Evolutionary conservation across 441 rosid genomes (phyloP).

Genomic region (Kokia cookei): DNA sequence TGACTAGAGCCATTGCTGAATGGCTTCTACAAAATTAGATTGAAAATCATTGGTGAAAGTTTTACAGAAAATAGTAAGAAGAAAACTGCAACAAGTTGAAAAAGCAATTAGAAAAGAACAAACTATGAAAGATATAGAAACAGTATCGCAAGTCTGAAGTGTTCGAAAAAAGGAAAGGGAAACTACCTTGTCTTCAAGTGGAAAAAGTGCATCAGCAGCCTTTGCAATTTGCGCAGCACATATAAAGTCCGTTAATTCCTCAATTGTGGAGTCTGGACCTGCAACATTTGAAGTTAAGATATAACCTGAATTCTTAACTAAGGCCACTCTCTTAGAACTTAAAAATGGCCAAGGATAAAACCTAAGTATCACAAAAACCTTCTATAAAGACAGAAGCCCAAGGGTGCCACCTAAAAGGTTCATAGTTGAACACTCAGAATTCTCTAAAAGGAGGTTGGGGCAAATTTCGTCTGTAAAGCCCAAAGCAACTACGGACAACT

Average conservation of each 20-base stretch:
- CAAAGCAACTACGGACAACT: not conserved
- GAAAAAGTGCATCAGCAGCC: constrained; percentile 42
- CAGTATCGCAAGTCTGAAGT: not conserved
- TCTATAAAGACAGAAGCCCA: not conserved
- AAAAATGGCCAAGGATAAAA: not conserved
- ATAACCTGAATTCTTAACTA: not conserved
- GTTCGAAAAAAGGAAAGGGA: constrained; percentile 6
- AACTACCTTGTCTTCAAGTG: constrained; percentile 50
- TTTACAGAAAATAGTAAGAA: not conserved
- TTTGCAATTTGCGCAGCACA: constrained; percentile 74
- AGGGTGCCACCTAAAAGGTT: not conserved
- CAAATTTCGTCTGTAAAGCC: not conserved
- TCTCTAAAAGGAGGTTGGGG: too few species aligned
- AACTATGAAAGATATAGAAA: not conserved
- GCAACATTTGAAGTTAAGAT: constrained; percentile 19
- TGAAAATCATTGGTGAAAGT: not conserved
- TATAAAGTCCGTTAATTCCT: constrained; percentile 71
- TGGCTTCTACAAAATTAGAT: constrained; percentile 31
- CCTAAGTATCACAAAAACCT: not conserved
- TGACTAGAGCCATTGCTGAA: constrained; percentile 11
- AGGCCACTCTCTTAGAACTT: not conserved
- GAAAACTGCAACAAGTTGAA: not conserved
- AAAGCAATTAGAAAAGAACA: not conserved
- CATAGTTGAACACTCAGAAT: too few species aligned
- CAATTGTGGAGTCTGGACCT: constrained; percentile 58